phyloP scores from a whole-genome alignment of 257 asterid genomes.

The Solanum verrucosum region DNA sequence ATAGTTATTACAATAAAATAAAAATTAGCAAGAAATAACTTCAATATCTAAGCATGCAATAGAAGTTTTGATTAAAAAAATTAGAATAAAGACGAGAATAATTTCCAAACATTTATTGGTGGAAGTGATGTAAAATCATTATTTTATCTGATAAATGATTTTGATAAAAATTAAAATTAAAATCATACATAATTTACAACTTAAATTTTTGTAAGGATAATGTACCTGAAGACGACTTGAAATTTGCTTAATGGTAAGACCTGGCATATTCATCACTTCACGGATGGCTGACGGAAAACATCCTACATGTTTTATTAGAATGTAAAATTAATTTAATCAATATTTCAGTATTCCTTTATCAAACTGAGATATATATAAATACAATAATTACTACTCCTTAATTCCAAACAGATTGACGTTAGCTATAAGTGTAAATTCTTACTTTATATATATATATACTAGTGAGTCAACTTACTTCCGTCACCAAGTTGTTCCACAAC shows the following conservation, averaged over 20 bases:
- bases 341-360: background rate
- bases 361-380: background rate
- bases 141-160: background rate
- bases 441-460: no score
- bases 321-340: background rate
- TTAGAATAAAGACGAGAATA: background rate
- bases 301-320: background rate
- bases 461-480: slow-evolving; percentile 9
- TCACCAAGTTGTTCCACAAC: slow-evolving; percentile 12
- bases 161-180: background rate
- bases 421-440: background rate
- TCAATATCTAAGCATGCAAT: background rate
- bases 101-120: background rate
- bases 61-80: background rate
- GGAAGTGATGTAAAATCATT: background rate
- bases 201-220: no score
- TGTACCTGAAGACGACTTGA: no score
- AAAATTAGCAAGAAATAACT: background rate
- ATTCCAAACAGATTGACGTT: background rate
- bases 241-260: slow-evolving; percentile 12
- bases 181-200: no score
- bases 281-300: slow-evolving; percentile 13
- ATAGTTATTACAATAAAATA: background rate
- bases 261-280: slow-evolving; percentile 10
- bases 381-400: background rate